These are phyloP conservation scores for Phytophthora ohioensis DNA, from an alignment of 352 stramenopile genomes.

Conservation along the genomic window DNA sequence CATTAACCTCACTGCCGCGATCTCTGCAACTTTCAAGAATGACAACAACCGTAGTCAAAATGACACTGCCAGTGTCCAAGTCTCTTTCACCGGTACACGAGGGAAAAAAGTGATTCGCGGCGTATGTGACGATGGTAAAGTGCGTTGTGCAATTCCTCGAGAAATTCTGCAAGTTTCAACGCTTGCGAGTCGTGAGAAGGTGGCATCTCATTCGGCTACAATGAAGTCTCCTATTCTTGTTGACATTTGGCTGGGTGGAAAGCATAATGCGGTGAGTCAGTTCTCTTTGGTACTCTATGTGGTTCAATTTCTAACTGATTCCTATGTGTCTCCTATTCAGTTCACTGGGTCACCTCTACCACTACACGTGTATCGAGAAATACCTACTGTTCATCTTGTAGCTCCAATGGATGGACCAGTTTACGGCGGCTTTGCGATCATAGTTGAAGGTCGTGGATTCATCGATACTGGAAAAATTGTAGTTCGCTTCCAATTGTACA, in stretches of 20 bases:
- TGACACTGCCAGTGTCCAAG: constrained; percentile 37
- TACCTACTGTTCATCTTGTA: constrained; percentile 49
- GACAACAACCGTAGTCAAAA: constrained; percentile 21
- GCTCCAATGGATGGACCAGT: constrained; percentile 79
- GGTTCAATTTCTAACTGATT: neutral
- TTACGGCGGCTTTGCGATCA: constrained; percentile 70
- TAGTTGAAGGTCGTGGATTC: constrained; percentile 70
- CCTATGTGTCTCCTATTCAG: constrained; percentile 26
- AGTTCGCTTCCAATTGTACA: constrained; percentile 69
- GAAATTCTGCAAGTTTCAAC: constrained; percentile 31
- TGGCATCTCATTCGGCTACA: neutral
- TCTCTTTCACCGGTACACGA: constrained; percentile 51
- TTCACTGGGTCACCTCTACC: constrained; percentile 62
- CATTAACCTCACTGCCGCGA: constrained; percentile 61
- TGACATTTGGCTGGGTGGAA: constrained; percentile 69
- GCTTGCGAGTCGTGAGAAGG: constrained; percentile 19
- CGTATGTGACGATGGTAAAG: constrained; percentile 47
- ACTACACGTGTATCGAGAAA: constrained; percentile 62
- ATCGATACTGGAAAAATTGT: constrained; percentile 68
- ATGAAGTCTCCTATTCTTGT: constrained; percentile 50
- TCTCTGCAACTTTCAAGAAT: constrained; percentile 1
- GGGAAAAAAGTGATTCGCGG: constrained; percentile 35
- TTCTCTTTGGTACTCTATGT: neutral
- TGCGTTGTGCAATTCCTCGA: constrained; percentile 45
- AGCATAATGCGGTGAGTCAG: constrained; percentile 53